A percentile compares a stretch with the other conserved stretches of the same genome.
Conservation (phyloP, 169 alveolate genomes). For the Pseudocohnilembus persalinus region DNA sequence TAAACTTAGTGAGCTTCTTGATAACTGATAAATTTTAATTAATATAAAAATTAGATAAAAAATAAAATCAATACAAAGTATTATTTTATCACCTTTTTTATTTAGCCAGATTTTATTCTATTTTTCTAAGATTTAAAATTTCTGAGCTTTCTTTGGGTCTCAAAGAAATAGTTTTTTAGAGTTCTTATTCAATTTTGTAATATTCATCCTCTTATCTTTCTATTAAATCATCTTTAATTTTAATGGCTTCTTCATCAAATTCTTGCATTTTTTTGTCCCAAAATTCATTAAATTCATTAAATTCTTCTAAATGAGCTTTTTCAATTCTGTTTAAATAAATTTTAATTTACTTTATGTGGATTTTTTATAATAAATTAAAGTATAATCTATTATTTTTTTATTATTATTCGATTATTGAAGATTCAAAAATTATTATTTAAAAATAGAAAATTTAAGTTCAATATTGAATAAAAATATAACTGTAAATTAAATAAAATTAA, state of each 20-base stretch:
- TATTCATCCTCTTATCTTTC: slow-evolving; percentile 24
- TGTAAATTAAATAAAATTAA: background rate
- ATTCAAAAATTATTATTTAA: too few relatives aligned
- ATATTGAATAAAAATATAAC: too few relatives aligned
- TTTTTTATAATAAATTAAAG: too few relatives aligned
- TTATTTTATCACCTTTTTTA: slow-evolving; percentile 33
- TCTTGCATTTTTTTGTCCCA: slow-evolving; percentile 51
- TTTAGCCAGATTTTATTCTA: slow-evolving; percentile 47
- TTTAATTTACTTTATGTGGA: too few relatives aligned
- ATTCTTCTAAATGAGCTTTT: slow-evolving; percentile 49
- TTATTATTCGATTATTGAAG: too few relatives aligned
- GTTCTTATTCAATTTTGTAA: slow-evolving; percentile 20
- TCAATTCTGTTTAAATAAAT: background rate
- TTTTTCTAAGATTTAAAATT: slow-evolving; percentile 31
- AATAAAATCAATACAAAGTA: background rate
- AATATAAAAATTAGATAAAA: background rate
- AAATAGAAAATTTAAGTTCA: too few relatives aligned
- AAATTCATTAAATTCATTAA: slow-evolving; percentile 38
- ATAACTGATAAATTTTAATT: background rate
- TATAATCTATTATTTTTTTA: too few relatives aligned
- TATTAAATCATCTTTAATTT: slow-evolving; percentile 34
- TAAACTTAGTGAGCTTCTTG: slow-evolving; percentile 22
- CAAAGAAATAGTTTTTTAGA: slow-evolving; percentile 31
- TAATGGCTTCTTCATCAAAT: slow-evolving; percentile 42
- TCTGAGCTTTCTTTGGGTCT: slow-evolving; percentile 43